Conservation (phyloP, 148 eudicot genomes). For the Nepenthes mirabilis region DNA sequence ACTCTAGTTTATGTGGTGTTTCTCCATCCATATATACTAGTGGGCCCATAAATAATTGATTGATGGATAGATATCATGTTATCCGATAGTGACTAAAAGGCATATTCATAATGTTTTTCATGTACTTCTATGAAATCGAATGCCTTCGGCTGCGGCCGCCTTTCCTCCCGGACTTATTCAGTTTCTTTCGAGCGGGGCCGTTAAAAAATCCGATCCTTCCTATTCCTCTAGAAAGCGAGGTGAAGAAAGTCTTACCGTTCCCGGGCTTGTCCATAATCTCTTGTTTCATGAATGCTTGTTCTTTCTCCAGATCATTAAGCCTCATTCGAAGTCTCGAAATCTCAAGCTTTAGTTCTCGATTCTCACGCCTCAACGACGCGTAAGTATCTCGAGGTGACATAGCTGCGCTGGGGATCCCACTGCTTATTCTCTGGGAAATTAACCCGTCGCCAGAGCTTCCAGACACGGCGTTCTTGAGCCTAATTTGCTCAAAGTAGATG, state of each 20-base stretch:
- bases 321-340: constrained; percentile 69
- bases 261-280: constrained; percentile 53
- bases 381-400: constrained; percentile 70
- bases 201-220: constrained; percentile 36
- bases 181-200: constrained; percentile 27
- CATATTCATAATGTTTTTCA: too few relatives aligned
- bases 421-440: constrained; percentile 49
- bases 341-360: constrained; percentile 67
- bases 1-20: too few relatives aligned
- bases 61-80: too few relatives aligned
- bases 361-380: constrained; percentile 66
- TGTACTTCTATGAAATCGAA: constrained; percentile 30
- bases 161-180: constrained; percentile 28
- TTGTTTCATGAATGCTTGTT: constrained; percentile 60
- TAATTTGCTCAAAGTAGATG: constrained; percentile 56
- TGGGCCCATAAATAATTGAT: too few relatives aligned
- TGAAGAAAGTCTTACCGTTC: constrained; percentile 38
- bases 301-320: constrained; percentile 66
- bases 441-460: constrained; percentile 39
- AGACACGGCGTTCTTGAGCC: constrained; percentile 35
- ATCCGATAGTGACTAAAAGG: too few relatives aligned
- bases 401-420: constrained; percentile 52
- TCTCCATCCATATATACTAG: too few relatives aligned
- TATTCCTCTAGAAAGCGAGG: constrained; percentile 42
- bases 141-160: constrained; percentile 35